phyloP scores from a whole-genome alignment of 73 alveolate species.

The Urostyla sp. region DNA sequence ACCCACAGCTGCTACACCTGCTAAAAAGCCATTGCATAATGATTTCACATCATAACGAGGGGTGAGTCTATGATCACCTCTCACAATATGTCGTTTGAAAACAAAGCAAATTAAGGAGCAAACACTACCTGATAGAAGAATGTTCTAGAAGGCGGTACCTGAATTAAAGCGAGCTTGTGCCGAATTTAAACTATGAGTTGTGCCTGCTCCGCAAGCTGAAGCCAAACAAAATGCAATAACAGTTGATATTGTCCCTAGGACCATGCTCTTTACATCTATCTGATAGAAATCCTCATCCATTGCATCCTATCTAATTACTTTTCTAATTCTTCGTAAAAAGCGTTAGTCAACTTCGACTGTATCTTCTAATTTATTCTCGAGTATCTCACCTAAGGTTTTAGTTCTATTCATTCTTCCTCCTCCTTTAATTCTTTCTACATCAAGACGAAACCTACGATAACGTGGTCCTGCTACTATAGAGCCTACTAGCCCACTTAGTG shows the following conservation, averaged over 20 bases:
- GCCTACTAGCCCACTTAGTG: slow-evolving; percentile 42
- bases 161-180: slow-evolving; percentile 38
- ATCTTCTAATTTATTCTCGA: slow-evolving; percentile 38
- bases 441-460: slow-evolving; percentile 31
- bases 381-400: slow-evolving; percentile 30
- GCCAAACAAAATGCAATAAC: slow-evolving; percentile 21
- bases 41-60: slow-evolving; percentile 47
- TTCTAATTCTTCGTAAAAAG: slow-evolving; percentile 34
- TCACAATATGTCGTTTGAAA: slow-evolving; percentile 43
- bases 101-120: slow-evolving; percentile 7
- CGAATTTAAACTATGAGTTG: slow-evolving; percentile 20
- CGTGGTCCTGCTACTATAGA: slow-evolving; percentile 40
- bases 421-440: slow-evolving; percentile 42
- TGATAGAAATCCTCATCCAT: slow-evolving; percentile 40
- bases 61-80: slow-evolving; percentile 52
- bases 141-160: slow-evolving; percentile 39
- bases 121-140: slow-evolving; percentile 25
- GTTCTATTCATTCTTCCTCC: slow-evolving; percentile 36
- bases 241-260: slow-evolving; percentile 33
- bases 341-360: slow-evolving; percentile 42
- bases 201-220: slow-evolving; percentile 41
- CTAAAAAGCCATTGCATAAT: slow-evolving; percentile 40
- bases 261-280: slow-evolving; percentile 17
- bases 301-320: slow-evolving; percentile 17
- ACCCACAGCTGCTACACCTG: slow-evolving; percentile 52